These are phyloP conservation scores for Pseudozyma thailandica DNA, from an alignment of 1,284 basidiomycete genomes.

Conservation along the genomic window DNA sequence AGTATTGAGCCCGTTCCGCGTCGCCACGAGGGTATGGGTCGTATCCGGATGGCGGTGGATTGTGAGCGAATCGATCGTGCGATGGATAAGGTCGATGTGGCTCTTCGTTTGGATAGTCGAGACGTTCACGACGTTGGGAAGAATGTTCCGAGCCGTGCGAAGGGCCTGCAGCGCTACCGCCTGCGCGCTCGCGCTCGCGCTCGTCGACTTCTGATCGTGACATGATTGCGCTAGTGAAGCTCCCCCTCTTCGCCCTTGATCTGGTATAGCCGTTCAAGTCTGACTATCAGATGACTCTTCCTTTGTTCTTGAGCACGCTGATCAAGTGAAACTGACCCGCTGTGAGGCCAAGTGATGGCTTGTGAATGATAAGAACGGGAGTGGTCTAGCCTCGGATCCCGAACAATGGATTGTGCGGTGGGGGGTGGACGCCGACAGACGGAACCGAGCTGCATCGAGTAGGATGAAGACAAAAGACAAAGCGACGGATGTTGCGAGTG, in stretches of 20 bases:
- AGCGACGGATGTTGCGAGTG: constrained; percentile 19
- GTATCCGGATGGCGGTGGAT: constrained; percentile 11
- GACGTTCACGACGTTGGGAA: constrained; percentile 19
- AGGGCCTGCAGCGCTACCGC: constrained; percentile 14
- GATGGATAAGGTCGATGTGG: constrained; percentile 14
- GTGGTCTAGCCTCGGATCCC: not conserved
- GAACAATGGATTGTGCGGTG: constrained; percentile 27
- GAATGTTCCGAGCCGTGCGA: constrained; percentile 20
- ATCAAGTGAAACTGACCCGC: not conserved
- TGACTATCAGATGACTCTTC: too few relatives aligned
- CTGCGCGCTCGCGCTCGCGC: constrained; percentile 16
- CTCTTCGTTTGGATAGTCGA: constrained; percentile 12
- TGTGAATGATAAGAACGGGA: too few relatives aligned
- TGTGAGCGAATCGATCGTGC: constrained; percentile 12
- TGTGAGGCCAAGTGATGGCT: too few relatives aligned
- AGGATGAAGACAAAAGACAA: constrained; percentile 13
- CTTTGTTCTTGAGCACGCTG: not conserved
- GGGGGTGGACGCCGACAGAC: constrained; percentile 8
- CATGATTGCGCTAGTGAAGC: too few relatives aligned
- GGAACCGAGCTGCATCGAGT: constrained; percentile 15
- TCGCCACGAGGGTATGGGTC: constrained; percentile 17
- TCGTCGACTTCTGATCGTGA: constrained; percentile 34
- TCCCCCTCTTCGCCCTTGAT: too few relatives aligned
- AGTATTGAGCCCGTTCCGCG: constrained; percentile 2
- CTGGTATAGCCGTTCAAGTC: too few relatives aligned